These are phyloP conservation scores for Castanea mollissima DNA, from an alignment of 306 rosid genomes.

Conservation along the genomic window DNA sequence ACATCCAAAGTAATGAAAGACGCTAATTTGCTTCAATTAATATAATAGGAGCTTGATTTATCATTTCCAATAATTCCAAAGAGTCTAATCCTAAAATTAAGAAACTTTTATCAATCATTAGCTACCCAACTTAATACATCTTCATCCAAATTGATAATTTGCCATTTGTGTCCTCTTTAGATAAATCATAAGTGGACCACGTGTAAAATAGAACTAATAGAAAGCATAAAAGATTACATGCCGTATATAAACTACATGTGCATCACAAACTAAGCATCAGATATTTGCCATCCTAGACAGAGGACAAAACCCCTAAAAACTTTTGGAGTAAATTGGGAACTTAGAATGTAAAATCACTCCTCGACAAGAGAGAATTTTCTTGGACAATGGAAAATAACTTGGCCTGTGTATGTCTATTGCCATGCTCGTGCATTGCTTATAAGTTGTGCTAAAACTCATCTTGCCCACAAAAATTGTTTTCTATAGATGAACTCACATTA, in stretches of 20 bases:
- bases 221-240: neutral
- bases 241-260: neutral
- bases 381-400: neutral
- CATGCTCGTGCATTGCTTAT: neutral
- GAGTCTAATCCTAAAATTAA: too few relatives aligned
- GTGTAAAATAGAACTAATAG: neutral
- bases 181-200: too few relatives aligned
- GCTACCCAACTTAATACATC: neutral
- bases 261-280: neutral
- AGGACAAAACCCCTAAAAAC: neutral
- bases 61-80: too few relatives aligned
- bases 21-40: neutral
- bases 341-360: neutral
- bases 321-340: neutral
- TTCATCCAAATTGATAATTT: neutral
- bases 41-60: neutral
- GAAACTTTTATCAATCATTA: too few relatives aligned
- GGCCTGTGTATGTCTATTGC: neutral
- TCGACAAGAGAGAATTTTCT: neutral
- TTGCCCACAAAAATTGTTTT: neutral
- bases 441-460: neutral
- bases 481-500: neutral
- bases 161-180: neutral
- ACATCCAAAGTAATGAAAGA: too few relatives aligned
- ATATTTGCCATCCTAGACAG: neutral